Percentiles rank a stretch among this genome's conserved stretches.
These are phyloP conservation scores for Malassezia obtusa DNA, from an alignment of 1,284 basidiomycete species.

Conservation along the genomic window DNA sequence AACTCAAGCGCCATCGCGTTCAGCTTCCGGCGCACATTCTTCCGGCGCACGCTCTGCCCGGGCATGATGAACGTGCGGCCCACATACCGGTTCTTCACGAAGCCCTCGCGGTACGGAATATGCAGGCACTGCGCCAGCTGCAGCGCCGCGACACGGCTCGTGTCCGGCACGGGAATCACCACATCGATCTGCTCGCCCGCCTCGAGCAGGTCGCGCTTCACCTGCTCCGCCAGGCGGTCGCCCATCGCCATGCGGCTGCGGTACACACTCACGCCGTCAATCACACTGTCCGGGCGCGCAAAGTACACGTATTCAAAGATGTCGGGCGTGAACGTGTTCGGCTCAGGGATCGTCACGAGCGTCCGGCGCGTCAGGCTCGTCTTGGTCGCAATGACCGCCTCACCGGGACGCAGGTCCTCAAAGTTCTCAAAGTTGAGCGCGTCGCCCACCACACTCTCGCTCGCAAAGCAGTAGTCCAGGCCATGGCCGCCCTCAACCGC, in stretches of 20 bases:
- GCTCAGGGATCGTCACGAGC: conserved; percentile 25
- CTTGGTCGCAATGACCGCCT: conserved; percentile 84
- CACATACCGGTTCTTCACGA: conserved; percentile 97
- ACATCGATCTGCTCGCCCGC: conserved; percentile 55
- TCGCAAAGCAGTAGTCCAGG: conserved; percentile 78
- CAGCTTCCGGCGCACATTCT: conserved; percentile 89
- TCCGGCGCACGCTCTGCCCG: conserved; percentile 69
- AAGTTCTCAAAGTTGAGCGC: conserved; percentile 81
- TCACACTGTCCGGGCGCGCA: conserved; percentile 90
- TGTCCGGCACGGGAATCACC: conserved; percentile 97
- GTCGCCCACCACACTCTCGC: conserved; percentile 92
- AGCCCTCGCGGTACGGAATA: conserved; percentile 93
- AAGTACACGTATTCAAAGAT: conserved; percentile 99
- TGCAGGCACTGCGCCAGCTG: conserved; percentile 83
- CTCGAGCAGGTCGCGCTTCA: conserved; percentile 62
- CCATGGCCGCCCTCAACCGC: conserved; percentile 25
- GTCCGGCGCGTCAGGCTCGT: conserved; percentile 35
- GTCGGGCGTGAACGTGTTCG: conserved; percentile 58
- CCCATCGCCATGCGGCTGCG: conserved; percentile 99
- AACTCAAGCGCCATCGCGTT: conserved; percentile 99
- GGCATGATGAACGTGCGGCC: conserved; percentile 99
- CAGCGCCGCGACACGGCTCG: conserved; percentile 85
- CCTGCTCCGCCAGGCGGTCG: conserved; percentile 81
- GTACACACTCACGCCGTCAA: conserved; percentile 96
- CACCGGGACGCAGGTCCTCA: conserved; percentile 85